Percentiles rank a stretch among this genome's conserved stretches.
These are phyloP conservation scores for Aspergillus carbonarius DNA, from an alignment of 2,329 filamentous ascomycete species.

Conservation along the genomic window DNA sequence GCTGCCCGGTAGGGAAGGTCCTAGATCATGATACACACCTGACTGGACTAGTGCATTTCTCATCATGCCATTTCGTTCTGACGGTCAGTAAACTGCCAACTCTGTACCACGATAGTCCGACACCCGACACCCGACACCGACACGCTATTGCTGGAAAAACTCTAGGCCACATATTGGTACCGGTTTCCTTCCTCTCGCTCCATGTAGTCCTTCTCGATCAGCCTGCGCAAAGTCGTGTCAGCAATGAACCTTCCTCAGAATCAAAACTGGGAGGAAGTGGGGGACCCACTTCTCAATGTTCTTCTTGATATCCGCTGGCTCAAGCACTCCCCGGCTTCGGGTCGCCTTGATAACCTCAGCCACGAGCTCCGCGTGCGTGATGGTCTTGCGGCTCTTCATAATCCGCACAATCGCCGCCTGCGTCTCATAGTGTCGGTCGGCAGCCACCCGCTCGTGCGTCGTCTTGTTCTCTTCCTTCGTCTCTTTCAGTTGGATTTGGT, in stretches of 20 bases:
- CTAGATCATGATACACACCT: neutral
- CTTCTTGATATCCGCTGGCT: conserved; percentile 86
- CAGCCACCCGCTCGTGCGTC: conserved; percentile 84
- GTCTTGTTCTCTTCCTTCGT: conserved; percentile 93
- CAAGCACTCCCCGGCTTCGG: conserved; percentile 79
- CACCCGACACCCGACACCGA: neutral
- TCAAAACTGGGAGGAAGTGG: neutral
- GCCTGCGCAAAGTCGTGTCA: conserved; percentile 46
- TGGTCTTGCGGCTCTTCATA: conserved; percentile 89
- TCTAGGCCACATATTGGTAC: conserved; percentile 69
- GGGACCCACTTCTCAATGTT: conserved; percentile 84
- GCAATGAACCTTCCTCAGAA: neutral
- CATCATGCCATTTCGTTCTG: conserved; percentile 1
- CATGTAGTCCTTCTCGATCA: conserved; percentile 93
- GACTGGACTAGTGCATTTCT: neutral
- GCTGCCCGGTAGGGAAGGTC: neutral
- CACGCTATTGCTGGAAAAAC: neutral
- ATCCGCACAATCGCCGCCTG: conserved; percentile 96
- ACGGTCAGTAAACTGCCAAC: neutral
- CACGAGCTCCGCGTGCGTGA: conserved; percentile 83
- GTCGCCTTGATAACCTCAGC: conserved; percentile 91
- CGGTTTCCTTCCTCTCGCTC: conserved; percentile 69
- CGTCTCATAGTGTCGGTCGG: conserved; percentile 91
- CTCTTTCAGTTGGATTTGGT: conserved; percentile 96
- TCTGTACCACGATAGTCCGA: neutral